phyloP scores from a whole-genome alignment of 306 rosid species.

The Castanea mollissima region DNA sequence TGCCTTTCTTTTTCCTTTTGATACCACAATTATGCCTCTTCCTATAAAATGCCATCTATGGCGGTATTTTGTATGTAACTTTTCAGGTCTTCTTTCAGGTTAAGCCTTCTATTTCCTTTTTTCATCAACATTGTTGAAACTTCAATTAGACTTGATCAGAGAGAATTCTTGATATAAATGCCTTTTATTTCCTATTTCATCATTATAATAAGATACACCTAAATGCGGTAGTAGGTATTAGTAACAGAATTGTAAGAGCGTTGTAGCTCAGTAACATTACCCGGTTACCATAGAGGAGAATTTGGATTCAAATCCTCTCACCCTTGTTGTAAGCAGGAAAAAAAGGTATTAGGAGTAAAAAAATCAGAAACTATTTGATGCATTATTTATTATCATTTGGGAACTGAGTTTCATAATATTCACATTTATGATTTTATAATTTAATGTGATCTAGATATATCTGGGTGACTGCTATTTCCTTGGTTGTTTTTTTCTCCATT shows the following conservation, averaged over 20 bases:
- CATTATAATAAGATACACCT: neutral
- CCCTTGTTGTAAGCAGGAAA: too few relatives aligned
- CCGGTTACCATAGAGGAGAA: too few relatives aligned
- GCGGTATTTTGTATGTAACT: neutral
- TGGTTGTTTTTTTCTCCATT: slow-evolving; percentile 29
- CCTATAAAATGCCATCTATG: neutral
- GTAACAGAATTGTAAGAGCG: too few relatives aligned
- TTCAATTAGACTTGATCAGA: too few relatives aligned
- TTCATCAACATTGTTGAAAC: neutral
- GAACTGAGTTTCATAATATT: too few relatives aligned
- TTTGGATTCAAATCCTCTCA: too few relatives aligned
- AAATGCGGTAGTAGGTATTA: neutral
- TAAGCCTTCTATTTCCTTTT: neutral
- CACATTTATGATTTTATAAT: neutral
- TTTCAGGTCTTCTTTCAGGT: slow-evolving; percentile 3
- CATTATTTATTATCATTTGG: neutral
- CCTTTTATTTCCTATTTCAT: neutral
- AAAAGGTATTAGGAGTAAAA: too few relatives aligned
- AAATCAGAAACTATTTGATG: neutral
- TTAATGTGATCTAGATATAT: slow-evolving; percentile 10
- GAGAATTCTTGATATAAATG: neutral
- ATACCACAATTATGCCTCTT: neutral
- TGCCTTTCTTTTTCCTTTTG: too few relatives aligned
- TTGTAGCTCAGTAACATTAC: too few relatives aligned
- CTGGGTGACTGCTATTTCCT: slow-evolving; percentile 17